A percentile compares a stretch with the other conserved stretches of the same genome.
Conservation (phyloP, 441 rosid genomes). For the Erysimum cheiri region DNA sequence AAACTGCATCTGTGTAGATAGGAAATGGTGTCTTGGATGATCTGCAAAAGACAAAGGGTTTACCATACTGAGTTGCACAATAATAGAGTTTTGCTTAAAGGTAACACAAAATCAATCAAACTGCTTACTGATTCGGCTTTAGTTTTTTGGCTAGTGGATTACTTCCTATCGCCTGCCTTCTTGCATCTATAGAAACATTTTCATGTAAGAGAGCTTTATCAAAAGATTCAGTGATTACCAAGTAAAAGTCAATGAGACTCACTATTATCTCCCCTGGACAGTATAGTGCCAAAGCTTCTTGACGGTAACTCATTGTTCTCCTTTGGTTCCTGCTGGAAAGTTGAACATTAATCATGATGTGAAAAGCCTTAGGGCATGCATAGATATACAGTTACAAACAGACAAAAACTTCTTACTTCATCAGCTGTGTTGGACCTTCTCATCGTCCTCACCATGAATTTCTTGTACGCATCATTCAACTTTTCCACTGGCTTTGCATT, state of each 20-base stretch:
- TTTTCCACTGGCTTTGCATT: conserved; percentile 72
- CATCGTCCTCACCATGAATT: conserved; percentile 65
- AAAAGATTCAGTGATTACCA: conserved; percentile 9
- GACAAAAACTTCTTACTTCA: conserved; percentile 49
- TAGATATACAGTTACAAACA: conserved; percentile 9
- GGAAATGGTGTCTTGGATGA: conserved; percentile 54
- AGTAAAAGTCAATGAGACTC: conserved; percentile 38
- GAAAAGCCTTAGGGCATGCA: not conserved
- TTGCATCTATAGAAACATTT: conserved; percentile 45
- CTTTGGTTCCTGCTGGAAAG: conserved; percentile 55
- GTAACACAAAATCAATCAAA: not conserved
- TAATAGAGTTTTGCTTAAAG: no score
- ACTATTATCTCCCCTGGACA: conserved; percentile 65
- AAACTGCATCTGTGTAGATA: conserved; percentile 61
- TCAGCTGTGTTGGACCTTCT: conserved; percentile 47
- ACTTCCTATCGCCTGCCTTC: conserved; percentile 52
- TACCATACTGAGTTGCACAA: conserved; percentile 22
- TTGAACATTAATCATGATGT: conserved; percentile 17
- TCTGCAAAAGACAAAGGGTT: conserved; percentile 13
- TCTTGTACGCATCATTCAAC: conserved; percentile 70
- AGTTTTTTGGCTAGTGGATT: conserved; percentile 50
- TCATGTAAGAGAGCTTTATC: conserved; percentile 17
- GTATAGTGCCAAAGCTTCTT: conserved; percentile 84
- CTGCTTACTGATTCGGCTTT: conserved; percentile 65
- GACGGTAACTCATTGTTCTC: conserved; percentile 55